A percentile compares a stretch with the other conserved stretches of the same genome.
phyloP scores from a whole-genome alignment of 164 flowering plant species.

The Protea cynaroides region DNA sequence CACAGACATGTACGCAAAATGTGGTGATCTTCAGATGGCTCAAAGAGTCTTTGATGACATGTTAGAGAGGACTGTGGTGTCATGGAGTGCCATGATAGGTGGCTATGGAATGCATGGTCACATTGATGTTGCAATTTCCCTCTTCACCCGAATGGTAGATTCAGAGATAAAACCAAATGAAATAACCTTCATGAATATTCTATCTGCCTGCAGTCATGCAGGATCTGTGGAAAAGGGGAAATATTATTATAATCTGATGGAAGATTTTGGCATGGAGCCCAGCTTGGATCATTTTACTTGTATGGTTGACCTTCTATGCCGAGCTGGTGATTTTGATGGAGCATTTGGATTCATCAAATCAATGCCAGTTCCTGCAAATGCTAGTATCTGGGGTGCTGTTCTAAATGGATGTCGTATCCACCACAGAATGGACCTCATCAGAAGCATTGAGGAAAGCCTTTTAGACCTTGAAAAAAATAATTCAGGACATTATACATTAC shows the following conservation, averaged over 20 bases:
- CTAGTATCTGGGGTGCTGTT: conserved; percentile 71
- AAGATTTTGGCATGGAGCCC: conserved; percentile 44
- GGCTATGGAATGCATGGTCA: conserved; percentile 69
- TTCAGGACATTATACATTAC: conserved; percentile 48
- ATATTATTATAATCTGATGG: conserved; percentile 51
- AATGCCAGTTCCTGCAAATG: conserved; percentile 43
- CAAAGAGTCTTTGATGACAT: conserved; percentile 44
- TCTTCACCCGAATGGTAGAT: conserved; percentile 53
- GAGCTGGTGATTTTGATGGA: conserved; percentile 59
- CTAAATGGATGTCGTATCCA: conserved; percentile 76
- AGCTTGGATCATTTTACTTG: conserved; percentile 57
- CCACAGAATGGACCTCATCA: conserved; percentile 48
- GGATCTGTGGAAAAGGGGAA: conserved; percentile 64
- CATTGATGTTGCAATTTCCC: conserved; percentile 33
- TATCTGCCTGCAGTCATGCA: conserved; percentile 75
- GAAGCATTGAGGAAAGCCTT: conserved; percentile 29
- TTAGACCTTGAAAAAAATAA: conserved; percentile 38
- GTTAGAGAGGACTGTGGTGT: conserved; percentile 42
- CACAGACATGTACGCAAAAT: conserved; percentile 75
- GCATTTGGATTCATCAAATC: conserved; percentile 52
- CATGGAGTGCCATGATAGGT: conserved; percentile 78
- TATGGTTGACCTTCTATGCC: conserved; percentile 74
- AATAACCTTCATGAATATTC: conserved; percentile 58
- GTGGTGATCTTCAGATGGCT: conserved; percentile 63
- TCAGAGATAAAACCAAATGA: conserved; percentile 58